Evolutionary conservation across 192 early-diverging fungal species (phyloP), one percentile per base, ranked within the genome.

Genomic region (Rhizophagus prolifer): DNA sequence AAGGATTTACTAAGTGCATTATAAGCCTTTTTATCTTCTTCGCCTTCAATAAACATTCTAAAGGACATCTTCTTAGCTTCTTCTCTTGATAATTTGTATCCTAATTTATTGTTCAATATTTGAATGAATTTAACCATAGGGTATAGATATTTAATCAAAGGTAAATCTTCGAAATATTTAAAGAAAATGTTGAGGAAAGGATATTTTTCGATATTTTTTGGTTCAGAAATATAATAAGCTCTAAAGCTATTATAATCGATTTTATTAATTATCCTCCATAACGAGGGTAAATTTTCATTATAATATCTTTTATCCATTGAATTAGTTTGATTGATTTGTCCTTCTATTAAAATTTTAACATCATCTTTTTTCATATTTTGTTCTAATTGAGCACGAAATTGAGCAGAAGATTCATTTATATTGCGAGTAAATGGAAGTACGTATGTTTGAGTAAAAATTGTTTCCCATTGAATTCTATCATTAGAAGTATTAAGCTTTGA

Each of bases 41-140:
- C 31, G 9, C 6, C 14, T 44, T 44, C 41, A 4, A 78, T 74
- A 72, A 78, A 78, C 19, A 26, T 21, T 7, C 31, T 34, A 41
- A 78, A 78, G 13, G 77, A 73, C 31, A 26, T 16, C 9, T 46
- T 9, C 6, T 34, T 50, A 12, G 77, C 77, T 4, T n/a, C n/a
- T 25, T 70, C 46, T 58, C 77, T 16, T 38, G 19, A 34, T 19
- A 78, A 13, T 12, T 23, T 21, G 73, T 78, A 62, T 2, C 26
- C n/a, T n/a, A 78, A 44, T 16, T 74, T 30, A 23, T 54, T 26
- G 21, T 50, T 58, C 4, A 78, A 16, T 30, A 74, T 59, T 28
- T 63, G 69, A 16, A 59, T 30, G 19, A 78, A 78, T 36, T 78
- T 78, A 7, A 75, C 71, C 9, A 78, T 74, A 8, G 70, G 69